These are phyloP conservation scores for Knoxia roxburghii DNA, from an alignment of 257 asterid genomes.

Conservation along the genomic window DNA sequence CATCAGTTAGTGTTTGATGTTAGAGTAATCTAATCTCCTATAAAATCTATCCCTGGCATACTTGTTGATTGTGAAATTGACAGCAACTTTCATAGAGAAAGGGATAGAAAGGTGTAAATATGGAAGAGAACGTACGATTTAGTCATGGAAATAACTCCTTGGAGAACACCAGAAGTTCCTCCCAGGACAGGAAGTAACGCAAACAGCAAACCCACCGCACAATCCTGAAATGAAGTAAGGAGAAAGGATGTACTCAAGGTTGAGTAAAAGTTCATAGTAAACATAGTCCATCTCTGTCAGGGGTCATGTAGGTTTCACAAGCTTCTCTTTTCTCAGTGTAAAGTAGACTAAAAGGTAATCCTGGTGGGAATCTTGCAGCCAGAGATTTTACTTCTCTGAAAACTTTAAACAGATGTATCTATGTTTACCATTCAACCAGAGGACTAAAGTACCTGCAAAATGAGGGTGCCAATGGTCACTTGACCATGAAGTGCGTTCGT, in stretches of 20 bases:
- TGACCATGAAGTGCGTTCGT: slow-evolving; percentile 91
- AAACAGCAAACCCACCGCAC: slow-evolving; percentile 97
- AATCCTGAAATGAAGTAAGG: slow-evolving; percentile 55
- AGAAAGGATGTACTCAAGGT: neutral
- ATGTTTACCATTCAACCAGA: neutral
- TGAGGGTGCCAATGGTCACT: slow-evolving; percentile 93
- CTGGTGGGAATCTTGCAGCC: neutral
- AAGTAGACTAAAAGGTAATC: neutral
- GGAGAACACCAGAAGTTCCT: slow-evolving; percentile 91
- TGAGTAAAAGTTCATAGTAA: neutral
- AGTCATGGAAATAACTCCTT: slow-evolving; percentile 92
- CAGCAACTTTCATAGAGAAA: neutral
- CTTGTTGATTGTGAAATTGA: neutral
- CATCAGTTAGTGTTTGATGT: neutral
- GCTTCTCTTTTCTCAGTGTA: neutral
- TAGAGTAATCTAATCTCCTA: neutral
- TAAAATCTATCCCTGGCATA: neutral
- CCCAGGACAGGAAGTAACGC: slow-evolving; percentile 98
- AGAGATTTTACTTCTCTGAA: neutral
- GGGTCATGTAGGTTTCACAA: neutral
- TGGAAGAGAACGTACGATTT: slow-evolving; percentile 62
- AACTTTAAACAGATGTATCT: neutral
- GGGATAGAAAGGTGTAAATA: neutral
- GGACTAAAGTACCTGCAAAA: slow-evolving; percentile 68
- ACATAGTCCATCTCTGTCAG: neutral